A percentile compares a stretch with the other conserved stretches of the same genome.
Conservation (phyloP, 78 protist species). For the Cyanophora paradoxa region DNA sequence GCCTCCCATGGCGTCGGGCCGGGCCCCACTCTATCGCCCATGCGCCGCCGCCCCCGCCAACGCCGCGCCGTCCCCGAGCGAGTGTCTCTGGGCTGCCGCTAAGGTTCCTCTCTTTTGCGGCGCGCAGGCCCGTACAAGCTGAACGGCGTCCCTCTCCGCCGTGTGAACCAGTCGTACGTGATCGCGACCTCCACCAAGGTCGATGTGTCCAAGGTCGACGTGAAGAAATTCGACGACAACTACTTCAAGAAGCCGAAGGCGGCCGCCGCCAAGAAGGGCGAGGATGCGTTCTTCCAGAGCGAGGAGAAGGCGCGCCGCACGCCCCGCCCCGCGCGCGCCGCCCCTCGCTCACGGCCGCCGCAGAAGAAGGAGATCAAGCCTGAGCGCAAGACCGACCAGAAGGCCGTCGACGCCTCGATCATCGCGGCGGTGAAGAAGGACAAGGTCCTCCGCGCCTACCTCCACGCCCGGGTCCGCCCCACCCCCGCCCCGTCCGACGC, state of each 20-base stretch:
- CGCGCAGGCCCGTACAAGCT: conserved; percentile 86
- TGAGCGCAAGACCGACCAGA: conserved; percentile 75
- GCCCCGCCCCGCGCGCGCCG: conserved; percentile 33
- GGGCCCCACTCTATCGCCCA: no score
- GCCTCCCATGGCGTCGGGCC: no score
- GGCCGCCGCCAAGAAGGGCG: conserved; percentile 26
- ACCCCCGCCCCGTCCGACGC: no score
- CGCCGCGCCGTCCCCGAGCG: no score
- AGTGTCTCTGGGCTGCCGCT: neutral
- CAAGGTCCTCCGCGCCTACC: conserved; percentile 66
- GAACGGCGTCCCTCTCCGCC: conserved; percentile 98
- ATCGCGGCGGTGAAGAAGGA: conserved; percentile 63
- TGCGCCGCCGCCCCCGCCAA: no score
- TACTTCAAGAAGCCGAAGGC: conserved; percentile 26
- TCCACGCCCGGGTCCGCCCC: conserved; percentile 61
- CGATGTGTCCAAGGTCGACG: conserved; percentile 32
- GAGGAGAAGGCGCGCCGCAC: neutral
- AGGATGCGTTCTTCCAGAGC: conserved; percentile 46
- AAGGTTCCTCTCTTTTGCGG: neutral
- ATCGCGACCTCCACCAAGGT: conserved; percentile 96
- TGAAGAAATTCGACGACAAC: conserved; percentile 37
- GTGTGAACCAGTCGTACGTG: conserved; percentile 91
- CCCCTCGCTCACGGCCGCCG: neutral
- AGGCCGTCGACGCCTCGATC: conserved; percentile 51
- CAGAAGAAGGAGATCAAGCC: conserved; percentile 12